Evolutionary conservation across 345 rosid genomes (phyloP), one percentile per base, ranked within the genome.

Genomic region (Linum trigynum): DNA sequence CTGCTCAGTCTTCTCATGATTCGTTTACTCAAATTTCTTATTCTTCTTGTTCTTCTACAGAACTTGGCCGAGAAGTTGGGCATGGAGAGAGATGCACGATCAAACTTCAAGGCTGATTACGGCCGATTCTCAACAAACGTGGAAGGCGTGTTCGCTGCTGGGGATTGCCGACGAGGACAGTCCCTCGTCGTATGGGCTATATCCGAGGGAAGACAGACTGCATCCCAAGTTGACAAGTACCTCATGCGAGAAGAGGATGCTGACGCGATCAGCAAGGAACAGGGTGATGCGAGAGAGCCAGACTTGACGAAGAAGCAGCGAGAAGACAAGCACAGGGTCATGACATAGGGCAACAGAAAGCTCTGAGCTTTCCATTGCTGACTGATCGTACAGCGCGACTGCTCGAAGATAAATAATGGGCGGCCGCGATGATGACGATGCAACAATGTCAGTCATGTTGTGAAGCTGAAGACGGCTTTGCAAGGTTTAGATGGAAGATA

Each of bases 161-260:
- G 98, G 63, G 99, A 95, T 70, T 95, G 99, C 71, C 74, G 99
- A 41, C 84, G 99, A 0, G 99, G 98, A 15, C 99, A 95, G 77
- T 91, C 99, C 38, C 79, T 95, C 37, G 99, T 95, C 61, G 99
- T 95, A 0, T 95, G 99, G 99, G 99, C 99, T 17, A 91, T 95
- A 71, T 84, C 97, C 10, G 99, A 95, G 80, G 98, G 98, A 62
- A 84, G 98, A 42, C 99, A 91, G 80, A 84, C 98, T 2, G 99
- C 99, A 51, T 75, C 90, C 7, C 91, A 91, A 71, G 99, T 95
- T 0, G 96, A 95, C 69, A 83, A 76, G 16, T 91, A 68, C 76
- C 84, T 95, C 7, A 60, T 66, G 38, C 61, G 51, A 51, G 69
- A 75, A 9, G 88, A 85, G 5, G 73, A 71, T 12, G 66, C 55